Evolutionary conservation across 495 filamentous ascomycete genomes (phyloP), one percentile per base, ranked within the genome.

Genomic region (Hypoxylon rickii): DNA sequence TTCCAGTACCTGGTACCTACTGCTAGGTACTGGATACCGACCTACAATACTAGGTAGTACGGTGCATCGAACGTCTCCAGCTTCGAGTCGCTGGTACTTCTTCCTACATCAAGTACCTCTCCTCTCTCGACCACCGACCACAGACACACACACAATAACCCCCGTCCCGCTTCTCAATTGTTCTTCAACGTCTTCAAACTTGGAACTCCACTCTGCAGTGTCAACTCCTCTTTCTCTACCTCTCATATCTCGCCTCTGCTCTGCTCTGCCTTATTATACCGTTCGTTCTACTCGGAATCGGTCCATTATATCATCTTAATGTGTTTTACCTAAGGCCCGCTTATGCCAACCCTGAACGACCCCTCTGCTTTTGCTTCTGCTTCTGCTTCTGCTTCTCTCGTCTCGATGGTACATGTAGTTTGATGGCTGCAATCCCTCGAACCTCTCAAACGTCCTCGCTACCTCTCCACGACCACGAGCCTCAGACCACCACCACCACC

Each of bases 391-490:
- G 11, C 2, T 7, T 34, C 33, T 24, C 44, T 37, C 18, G 38
- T 62, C 52, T 63, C 44, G 47, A 56, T 56, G 46, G 48, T 63
- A 52, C 24, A 22, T 49, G 24, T 56, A 44, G 59, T 57, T 63
- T 58, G 59, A 63, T 63, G 59, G 59, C 59, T 63, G 59, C 59
- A 54, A 63, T 63, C 39, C 52, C 59, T 37, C 59, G 57, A 62
- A 15, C 52, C 47, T 56, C 59, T 36, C 48, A 49, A 54, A 51
- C 52, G 33, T 29, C 53, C 47, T 58, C 59, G 17, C 53, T 63
- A 58, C 59, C 59, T 58, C 44, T 24, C 24, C 53, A 58, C 48
- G 48, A 63, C 53, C 53, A 58, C 53, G 53, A 63, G 53, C 59
- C 53, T 63, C 53, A 39, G 10, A 29, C 24, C 40, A 39, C 44